Percentiles rank a stretch among this genome's conserved stretches.
These are phyloP conservation scores for Pleurotus djamor DNA, from an alignment of 768 basidiomycete species.

Conservation along the genomic window DNA sequence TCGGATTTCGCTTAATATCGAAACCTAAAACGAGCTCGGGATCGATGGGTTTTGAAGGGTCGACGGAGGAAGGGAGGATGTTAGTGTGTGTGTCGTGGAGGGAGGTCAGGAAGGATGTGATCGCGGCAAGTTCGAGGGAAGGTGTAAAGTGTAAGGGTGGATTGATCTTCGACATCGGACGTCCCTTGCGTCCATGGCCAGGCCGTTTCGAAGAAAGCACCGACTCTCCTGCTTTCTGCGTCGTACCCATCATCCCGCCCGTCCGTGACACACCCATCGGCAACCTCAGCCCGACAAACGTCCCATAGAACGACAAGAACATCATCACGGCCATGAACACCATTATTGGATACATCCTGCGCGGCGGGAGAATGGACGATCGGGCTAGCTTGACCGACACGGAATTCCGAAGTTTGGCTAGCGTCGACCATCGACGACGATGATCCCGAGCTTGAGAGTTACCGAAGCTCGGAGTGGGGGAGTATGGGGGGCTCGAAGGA, in stretches of 20 bases:
- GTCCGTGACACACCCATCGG: neutral
- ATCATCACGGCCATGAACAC: neutral
- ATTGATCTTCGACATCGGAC: neutral
- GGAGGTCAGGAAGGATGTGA: conserved; percentile 71
- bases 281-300: neutral
- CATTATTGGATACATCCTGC: neutral
- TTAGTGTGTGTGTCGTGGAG: conserved; percentile 55
- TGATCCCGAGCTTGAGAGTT: neutral
- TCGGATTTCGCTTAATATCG: conserved; percentile 62
- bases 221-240: neutral
- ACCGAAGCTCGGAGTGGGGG: neutral
- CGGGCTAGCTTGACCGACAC: neutral
- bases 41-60: conserved; percentile 67
- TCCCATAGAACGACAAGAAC: neutral
- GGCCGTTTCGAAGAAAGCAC: neutral
- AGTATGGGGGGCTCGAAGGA: neutral
- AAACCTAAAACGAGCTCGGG: conserved; percentile 84
- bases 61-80: conserved; percentile 62
- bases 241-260: neutral
- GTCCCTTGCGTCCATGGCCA: neutral
- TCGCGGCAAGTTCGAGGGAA: conserved; percentile 69
- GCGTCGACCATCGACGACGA: neutral
- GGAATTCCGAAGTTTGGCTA: neutral
- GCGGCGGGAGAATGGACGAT: neutral
- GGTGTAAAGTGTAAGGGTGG: conserved; percentile 9